Percentiles rank a stretch among this genome's conserved stretches.
Conservation (phyloP, 495 filamentous ascomycete genomes). For the Talaromyces nanjingensis region DNA sequence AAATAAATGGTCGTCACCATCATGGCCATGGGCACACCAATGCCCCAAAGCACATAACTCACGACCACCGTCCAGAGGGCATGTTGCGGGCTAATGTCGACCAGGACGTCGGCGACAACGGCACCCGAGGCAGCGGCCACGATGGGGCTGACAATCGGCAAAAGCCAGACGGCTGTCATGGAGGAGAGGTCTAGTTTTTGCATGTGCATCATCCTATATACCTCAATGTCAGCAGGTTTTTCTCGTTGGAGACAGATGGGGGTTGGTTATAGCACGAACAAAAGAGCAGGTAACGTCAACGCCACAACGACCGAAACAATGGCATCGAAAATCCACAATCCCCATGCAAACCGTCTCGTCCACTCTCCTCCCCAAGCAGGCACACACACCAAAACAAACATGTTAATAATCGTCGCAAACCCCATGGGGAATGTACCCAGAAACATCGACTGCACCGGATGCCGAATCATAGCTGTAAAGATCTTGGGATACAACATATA, state of each 20-base stretch:
- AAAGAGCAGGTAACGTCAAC: constrained; percentile 6
- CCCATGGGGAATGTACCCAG: constrained; percentile 52
- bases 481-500: constrained; percentile 50
- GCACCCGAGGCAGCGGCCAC: constrained; percentile 43
- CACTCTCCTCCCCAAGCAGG: constrained; percentile 31
- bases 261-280: constrained; percentile 4
- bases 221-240: too few species aligned
- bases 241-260: too few species aligned
- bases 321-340: constrained; percentile 46
- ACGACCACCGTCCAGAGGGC: constrained; percentile 41
- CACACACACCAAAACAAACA: constrained; percentile 42
- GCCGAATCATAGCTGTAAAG: constrained; percentile 39
- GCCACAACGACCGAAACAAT: constrained; percentile 33
- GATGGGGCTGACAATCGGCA: constrained; percentile 44
- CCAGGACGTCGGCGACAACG: constrained; percentile 38
- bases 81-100: constrained; percentile 22
- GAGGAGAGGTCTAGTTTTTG: constrained; percentile 11
- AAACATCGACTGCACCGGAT: constrained; percentile 48
- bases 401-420: constrained; percentile 48
- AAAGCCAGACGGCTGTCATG: constrained; percentile 47
- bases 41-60: constrained; percentile 47
- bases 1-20: constrained; percentile 46
- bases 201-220: constrained; percentile 9
- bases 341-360: constrained; percentile 26
- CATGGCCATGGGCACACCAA: constrained; percentile 40